Percentiles rank a stretch among this genome's conserved stretches.
These are phyloP conservation scores for Hypholoma sublateritium DNA, from an alignment of 768 basidiomycete species.

Conservation along the genomic window DNA sequence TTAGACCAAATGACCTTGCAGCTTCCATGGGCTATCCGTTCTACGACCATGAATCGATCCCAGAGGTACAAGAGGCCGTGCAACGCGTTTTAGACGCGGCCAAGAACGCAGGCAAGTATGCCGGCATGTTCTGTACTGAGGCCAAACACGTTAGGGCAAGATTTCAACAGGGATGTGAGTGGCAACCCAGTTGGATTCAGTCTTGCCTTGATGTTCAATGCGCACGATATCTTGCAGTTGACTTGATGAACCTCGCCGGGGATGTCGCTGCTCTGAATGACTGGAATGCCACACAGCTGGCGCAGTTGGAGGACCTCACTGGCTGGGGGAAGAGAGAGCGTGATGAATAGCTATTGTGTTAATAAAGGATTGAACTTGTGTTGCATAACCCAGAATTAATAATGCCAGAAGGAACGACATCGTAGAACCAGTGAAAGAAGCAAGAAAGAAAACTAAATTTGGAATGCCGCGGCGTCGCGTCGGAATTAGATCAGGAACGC, in stretches of 20 bases:
- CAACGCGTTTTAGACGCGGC: slow-evolving; percentile 15
- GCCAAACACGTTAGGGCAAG: slow-evolving; percentile 16
- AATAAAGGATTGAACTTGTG: not conserved
- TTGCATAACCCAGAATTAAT: not conserved
- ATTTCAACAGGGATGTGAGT: slow-evolving; percentile 19
- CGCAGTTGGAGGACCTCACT: slow-evolving; percentile 12
- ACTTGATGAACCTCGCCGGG: slow-evolving; percentile 21
- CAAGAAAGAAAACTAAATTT: not conserved
- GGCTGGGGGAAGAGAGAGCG: not conserved
- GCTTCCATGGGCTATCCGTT: slow-evolving; percentile 18
- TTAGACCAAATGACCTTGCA: slow-evolving; percentile 20
- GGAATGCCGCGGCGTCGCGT: not conserved
- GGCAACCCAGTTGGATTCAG: not conserved
- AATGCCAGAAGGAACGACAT: too few relatives aligned
- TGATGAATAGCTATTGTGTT: not conserved
- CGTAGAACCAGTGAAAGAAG: too few relatives aligned
- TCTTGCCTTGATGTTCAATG: not conserved
- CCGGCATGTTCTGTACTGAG: slow-evolving; percentile 21
- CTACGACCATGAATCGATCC: slow-evolving; percentile 18
- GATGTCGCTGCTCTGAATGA: slow-evolving; percentile 17
- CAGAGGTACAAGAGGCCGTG: slow-evolving; percentile 19
- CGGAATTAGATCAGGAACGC: not conserved
- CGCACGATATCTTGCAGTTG: slow-evolving; percentile 8
- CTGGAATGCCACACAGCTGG: slow-evolving; percentile 17
- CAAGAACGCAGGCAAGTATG: slow-evolving; percentile 19